Percentiles rank a stretch among this genome's conserved stretches.
Conservation (phyloP, 805 yeast species). For the Yarrowia yakushimensis region DNA sequence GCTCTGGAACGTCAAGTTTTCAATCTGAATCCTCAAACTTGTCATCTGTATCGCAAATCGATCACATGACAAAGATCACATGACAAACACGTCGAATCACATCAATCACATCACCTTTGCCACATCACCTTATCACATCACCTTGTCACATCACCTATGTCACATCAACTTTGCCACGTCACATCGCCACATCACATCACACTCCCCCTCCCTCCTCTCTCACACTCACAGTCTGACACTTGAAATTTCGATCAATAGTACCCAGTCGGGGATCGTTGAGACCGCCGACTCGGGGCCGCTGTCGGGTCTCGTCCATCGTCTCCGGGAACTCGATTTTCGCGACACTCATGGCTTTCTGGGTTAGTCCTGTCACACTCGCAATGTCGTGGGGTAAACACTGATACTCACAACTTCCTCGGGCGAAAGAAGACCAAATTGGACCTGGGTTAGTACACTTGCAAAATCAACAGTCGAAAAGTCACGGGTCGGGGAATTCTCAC, state of each 20-base stretch:
- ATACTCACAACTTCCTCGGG: conserved; percentile 80
- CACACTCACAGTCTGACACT: conserved; percentile 74
- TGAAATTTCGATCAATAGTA: conserved; percentile 92
- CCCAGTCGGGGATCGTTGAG: conserved; percentile 96
- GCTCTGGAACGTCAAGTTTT: no score
- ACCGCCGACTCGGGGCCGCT: conserved; percentile 94
- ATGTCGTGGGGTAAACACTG: no score
- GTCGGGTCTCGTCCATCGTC: conserved; percentile 97
- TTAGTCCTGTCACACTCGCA: conserved; percentile 5
- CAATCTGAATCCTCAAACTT: no score
- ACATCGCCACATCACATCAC: not conserved
- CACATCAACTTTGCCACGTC: no score
- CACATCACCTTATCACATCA: no score
- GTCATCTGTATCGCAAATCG: no score
- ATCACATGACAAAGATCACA: no score
- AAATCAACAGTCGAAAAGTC: not conserved
- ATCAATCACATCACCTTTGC: no score
- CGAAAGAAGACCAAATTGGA: conserved; percentile 94
- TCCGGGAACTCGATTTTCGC: conserved; percentile 98
- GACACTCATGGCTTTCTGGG: conserved; percentile 86
- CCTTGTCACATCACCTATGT: no score
- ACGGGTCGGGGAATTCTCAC: conserved; percentile 45
- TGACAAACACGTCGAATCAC: no score
- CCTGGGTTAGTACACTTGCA: conserved; percentile 40
- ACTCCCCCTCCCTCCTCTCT: not conserved